Evolutionary conservation across 2,329 filamentous ascomycete genomes (phyloP), one percentile per base, ranked within the genome.

Genomic region (Talaromyces funiculosus): DNA sequence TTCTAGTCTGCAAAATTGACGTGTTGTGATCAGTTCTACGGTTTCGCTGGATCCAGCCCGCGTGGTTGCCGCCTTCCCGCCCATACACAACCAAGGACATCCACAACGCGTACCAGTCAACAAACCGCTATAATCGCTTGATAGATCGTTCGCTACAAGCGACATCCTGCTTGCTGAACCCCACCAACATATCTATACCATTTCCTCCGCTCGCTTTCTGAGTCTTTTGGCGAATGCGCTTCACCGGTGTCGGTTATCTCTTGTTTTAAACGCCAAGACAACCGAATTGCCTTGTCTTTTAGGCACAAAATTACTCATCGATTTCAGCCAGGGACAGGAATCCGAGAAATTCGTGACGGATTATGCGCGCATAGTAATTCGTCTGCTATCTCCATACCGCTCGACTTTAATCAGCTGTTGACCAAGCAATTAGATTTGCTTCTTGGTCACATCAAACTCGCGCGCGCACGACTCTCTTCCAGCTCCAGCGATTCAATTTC

Each of bases 401-500:
- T 24, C 22, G 16, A 10, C 37, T 4, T 22, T 24, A 33, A 31
- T n/a, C 29, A 33, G 16, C 16, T 45, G 45, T 37, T 29, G 40
- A 37, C 54, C 54, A 43, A 61, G 58, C 35, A 26, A 26, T 20
- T 51, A 24, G 35, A 14, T 51, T 31, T 33, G 18, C 10, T 5
- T 40, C 29, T 59, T 26, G 37, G 59, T 49, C 57, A 51, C 58
- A 29, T 33, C 59, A 56, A 31, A 22, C 8, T 33, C 24, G 47
- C 60, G 16, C 24, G 47, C 60, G 16, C 20, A 29, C 35, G 37
- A 24, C 55, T 55, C 54, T 26, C 57, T 64, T 61, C 57, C 58
- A 59, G 61, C 60, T 58, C 47, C 53, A 60, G 61, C 60, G 33
- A 59, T 35, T 22, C 43, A 58, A 64, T 59, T 53, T 42, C 51